Evolutionary conservation across 2,329 filamentous ascomycete species (phyloP).

Genomic region (Scedosporium dehoogii): DNA sequence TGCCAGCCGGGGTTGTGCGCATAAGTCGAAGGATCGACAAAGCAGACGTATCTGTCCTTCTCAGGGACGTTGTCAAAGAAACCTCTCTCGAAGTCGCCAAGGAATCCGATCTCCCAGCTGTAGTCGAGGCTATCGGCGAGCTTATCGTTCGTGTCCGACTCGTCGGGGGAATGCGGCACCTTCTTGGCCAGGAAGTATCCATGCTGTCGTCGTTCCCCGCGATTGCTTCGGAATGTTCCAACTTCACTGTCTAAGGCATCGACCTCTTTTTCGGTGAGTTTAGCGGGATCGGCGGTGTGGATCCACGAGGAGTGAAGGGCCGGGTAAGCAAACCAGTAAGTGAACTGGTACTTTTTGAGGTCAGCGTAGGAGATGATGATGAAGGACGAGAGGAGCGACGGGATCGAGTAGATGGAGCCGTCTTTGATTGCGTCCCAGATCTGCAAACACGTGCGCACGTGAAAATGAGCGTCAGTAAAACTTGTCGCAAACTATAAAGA

Average conservation of each 20-base stretch:
- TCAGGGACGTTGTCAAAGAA: constrained; percentile 69
- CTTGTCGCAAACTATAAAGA: not conserved
- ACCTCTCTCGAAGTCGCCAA: constrained; percentile 71
- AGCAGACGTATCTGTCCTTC: constrained; percentile 75
- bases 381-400: constrained; percentile 83
- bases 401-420: constrained; percentile 90
- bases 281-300: constrained; percentile 41
- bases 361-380: constrained; percentile 87
- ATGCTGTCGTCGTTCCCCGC: constrained; percentile 71
- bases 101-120: constrained; percentile 65
- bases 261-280: constrained; percentile 59
- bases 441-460: constrained; percentile 33
- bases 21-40: constrained; percentile 90
- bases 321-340: constrained; percentile 97
- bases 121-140: constrained; percentile 58
- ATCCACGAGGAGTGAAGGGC: constrained; percentile 85
- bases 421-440: constrained; percentile 98
- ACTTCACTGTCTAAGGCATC: constrained; percentile 71
- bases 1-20: constrained; percentile 84
- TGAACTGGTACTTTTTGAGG: constrained; percentile 93
- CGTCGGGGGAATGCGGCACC: constrained; percentile 32
- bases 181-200: constrained; percentile 96
- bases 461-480: not conserved
- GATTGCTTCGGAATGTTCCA: constrained; percentile 71
- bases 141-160: constrained; percentile 29